Percentiles rank a stretch among this genome's conserved stretches.
phyloP scores from a whole-genome alignment of 164 flowering plant species.

The Saururus chinensis region DNA sequence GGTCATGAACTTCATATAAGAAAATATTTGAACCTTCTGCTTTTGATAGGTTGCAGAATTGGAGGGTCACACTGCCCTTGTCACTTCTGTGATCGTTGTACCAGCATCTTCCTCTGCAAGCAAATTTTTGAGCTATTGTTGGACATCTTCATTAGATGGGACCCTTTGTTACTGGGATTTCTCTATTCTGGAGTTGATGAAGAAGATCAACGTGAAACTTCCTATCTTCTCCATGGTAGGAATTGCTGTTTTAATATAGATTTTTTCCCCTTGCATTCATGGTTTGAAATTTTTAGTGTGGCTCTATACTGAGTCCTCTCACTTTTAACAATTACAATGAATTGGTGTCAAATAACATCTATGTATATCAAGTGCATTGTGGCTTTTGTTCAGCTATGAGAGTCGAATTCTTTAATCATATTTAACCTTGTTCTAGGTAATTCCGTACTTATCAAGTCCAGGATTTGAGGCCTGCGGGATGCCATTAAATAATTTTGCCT shows the following conservation, averaged over 20 bases:
- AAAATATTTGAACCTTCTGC: background rate
- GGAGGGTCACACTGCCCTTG: constrained; percentile 70
- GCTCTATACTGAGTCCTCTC: no score
- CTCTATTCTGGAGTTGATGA: constrained; percentile 57
- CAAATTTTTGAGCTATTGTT: constrained; percentile 52
- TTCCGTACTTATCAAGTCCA: constrained; percentile 41
- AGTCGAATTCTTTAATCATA: no score
- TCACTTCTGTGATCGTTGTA: constrained; percentile 68
- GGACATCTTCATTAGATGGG: constrained; percentile 94
- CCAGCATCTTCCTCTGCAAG: constrained; percentile 40
- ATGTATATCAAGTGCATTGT: background rate
- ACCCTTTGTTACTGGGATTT: constrained; percentile 90
- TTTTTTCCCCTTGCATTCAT: no score
- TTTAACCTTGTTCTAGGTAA: constrained; percentile 42
- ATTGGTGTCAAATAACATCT: background rate
- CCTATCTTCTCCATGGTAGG: constrained; percentile 81
- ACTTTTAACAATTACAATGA: no score
- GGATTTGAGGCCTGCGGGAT: constrained; percentile 19
- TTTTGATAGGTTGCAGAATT: constrained; percentile 26
- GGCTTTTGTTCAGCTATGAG: background rate
- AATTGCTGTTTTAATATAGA: background rate
- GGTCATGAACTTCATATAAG: background rate
- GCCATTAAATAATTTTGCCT: constrained; percentile 41
- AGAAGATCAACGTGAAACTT: constrained; percentile 42
- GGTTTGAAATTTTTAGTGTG: no score